Percentiles rank a stretch among this genome's conserved stretches.
Conservation (phyloP, 2,329 filamentous ascomycete species). For the Xylariaceae sp. region DNA sequence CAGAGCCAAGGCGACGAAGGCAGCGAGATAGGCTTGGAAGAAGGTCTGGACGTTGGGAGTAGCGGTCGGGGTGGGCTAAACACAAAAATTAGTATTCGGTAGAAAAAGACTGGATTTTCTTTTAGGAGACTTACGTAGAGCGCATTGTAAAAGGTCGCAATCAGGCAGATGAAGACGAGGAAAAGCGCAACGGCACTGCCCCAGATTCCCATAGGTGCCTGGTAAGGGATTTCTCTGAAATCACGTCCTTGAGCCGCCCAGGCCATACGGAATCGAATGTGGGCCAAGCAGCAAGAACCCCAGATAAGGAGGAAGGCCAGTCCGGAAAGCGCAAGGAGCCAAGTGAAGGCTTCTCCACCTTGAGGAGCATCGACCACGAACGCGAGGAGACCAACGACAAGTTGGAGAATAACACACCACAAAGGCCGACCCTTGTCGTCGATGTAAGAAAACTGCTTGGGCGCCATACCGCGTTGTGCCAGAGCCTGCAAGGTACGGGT, state of each 20-base stretch:
- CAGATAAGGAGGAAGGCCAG: slow-evolving; percentile 71
- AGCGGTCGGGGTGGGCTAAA: slow-evolving; percentile 33
- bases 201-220: slow-evolving; percentile 48
- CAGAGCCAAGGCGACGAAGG: slow-evolving; percentile 49
- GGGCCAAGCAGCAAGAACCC: slow-evolving; percentile 61
- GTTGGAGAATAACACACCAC: slow-evolving; percentile 46
- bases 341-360: slow-evolving; percentile 50
- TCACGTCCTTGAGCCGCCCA: slow-evolving; percentile 56
- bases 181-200: slow-evolving; percentile 65
- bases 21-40: slow-evolving; percentile 55
- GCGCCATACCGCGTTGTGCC: slow-evolving; percentile 47
- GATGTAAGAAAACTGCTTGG: slow-evolving; percentile 53
- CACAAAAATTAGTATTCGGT: slow-evolving; percentile 9
- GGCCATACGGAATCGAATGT: slow-evolving; percentile 60
- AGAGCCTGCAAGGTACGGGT: slow-evolving; percentile 49
- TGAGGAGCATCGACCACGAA: slow-evolving; percentile 48
- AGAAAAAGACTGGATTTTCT: background rate
- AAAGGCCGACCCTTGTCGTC: slow-evolving; percentile 57
- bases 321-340: slow-evolving; percentile 66
- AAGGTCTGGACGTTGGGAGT: slow-evolving; percentile 43
- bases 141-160: slow-evolving; percentile 67
- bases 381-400: slow-evolving; percentile 55
- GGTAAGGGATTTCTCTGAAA: slow-evolving; percentile 45
- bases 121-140: slow-evolving; percentile 42
- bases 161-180: slow-evolving; percentile 62